Evolutionary conservation across 2,329 filamentous ascomycete species (phyloP).

Genomic region (Calonectria henricotiae): DNA sequence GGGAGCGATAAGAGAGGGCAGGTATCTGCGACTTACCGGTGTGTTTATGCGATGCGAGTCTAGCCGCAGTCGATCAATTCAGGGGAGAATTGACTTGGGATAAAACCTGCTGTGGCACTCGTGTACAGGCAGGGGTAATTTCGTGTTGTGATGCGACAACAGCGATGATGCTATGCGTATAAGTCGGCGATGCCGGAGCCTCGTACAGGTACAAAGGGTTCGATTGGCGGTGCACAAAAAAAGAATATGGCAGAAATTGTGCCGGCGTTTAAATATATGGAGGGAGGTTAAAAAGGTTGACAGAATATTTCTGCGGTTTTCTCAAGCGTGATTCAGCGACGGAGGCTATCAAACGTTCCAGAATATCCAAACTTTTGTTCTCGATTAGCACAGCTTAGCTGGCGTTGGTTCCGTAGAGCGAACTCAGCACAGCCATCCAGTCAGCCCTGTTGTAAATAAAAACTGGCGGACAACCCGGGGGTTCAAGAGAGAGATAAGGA

Average conservation of each 20-base stretch:
- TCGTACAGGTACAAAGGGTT: conserved; percentile 13
- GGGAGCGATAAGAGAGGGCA: conserved; percentile 29
- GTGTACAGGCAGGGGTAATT: conserved; percentile 43
- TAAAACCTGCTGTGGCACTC: conserved; percentile 29
- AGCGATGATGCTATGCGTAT: conserved; percentile 46
- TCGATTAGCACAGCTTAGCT: conserved; percentile 51
- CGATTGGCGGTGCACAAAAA: conserved; percentile 28
- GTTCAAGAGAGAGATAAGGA: conserved; percentile 51
- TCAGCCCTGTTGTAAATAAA: conserved; percentile 55
- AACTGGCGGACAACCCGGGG: conserved; percentile 46
- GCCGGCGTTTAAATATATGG: conserved; percentile 30
- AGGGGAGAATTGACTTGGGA: conserved; percentile 29
- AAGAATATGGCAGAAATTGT: conserved; percentile 18
- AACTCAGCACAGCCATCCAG: conserved; percentile 55
- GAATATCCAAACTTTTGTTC: conserved; percentile 48
- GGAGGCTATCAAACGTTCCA: conserved; percentile 36
- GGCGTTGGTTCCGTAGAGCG: conserved; percentile 46
- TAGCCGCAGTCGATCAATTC: conserved; percentile 40
- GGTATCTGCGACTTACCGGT: conserved; percentile 39
- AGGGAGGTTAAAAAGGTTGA: conserved; percentile 36
- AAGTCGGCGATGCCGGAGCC: conserved; percentile 49
- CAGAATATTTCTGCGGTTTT: conserved; percentile 35
- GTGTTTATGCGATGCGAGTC: conserved; percentile 33
- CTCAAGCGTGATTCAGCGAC: conserved; percentile 42
- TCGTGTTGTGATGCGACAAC: conserved; percentile 31